These are phyloP conservation scores for Russula sp. DNA, from an alignment of 768 basidiomycete genomes.

Conservation along the genomic window DNA sequence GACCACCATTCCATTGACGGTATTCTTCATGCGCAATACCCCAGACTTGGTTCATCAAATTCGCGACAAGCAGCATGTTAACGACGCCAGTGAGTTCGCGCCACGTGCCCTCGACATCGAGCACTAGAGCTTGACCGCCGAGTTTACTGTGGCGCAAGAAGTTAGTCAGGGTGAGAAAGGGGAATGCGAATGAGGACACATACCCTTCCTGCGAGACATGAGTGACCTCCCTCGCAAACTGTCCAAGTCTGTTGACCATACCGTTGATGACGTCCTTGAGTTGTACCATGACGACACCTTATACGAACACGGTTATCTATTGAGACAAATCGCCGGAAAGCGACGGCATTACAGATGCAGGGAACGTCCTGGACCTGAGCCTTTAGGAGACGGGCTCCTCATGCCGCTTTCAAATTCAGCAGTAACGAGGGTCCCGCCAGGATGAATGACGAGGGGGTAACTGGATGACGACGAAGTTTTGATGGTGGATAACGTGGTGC, in stretches of 20 bases:
- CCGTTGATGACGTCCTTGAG: constrained; percentile 44
- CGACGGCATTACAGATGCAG: constrained; percentile 47
- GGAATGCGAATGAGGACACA: neutral
- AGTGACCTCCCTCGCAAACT: constrained; percentile 83
- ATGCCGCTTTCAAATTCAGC: constrained; percentile 51
- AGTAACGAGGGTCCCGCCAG: constrained; percentile 42
- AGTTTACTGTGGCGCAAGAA: constrained; percentile 42
- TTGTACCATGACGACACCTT: constrained; percentile 46
- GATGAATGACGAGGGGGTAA: constrained; percentile 32
- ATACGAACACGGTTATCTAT: constrained; percentile 47
- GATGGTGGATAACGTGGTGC: constrained; percentile 5
- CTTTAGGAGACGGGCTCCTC: constrained; percentile 65
- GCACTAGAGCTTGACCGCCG: constrained; percentile 76
- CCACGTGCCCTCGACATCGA: constrained; percentile 87
- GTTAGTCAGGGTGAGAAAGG: constrained; percentile 2
- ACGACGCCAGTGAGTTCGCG: constrained; percentile 72
- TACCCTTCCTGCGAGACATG: constrained; percentile 69
- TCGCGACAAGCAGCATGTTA: constrained; percentile 62
- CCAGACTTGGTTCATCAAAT: constrained; percentile 53
- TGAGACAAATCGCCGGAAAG: constrained; percentile 42
- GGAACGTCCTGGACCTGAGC: constrained; percentile 68
- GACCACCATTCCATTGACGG: constrained; percentile 44
- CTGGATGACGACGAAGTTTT: constrained; percentile 1
- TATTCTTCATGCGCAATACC: constrained; percentile 62
- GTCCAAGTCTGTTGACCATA: constrained; percentile 59